Evolutionary conservation across 179 eudicot genomes (phyloP), one percentile per base, ranked within the genome.

Genomic region (Pouteria campechiana): DNA sequence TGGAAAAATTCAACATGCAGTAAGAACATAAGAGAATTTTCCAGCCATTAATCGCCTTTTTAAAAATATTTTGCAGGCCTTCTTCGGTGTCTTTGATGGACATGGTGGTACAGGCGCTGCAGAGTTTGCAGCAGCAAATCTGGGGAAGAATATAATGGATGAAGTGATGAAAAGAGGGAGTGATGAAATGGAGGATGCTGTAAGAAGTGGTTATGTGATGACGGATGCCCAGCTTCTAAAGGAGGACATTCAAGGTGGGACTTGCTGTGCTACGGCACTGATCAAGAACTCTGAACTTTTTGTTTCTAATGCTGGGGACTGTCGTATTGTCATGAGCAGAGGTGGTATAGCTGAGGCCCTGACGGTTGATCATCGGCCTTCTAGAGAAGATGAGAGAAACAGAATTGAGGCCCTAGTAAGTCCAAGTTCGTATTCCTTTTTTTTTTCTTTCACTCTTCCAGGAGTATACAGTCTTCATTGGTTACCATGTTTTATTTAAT

Each of bases 81-180:
- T 82, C 28, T 90, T 81, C 59, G 94, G 98, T 14, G 59, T 90
- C n/a, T 90, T 74, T 64, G 98, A 90, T 46, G 98, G 98, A 3
- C 96, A 90, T 43, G 95, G 98, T 35, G 98, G 98, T 13, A 55
- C 61, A 15, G 73, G 79, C 52, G 98, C 96, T 15, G 77, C 92
- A 7, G 85, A 87, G 22, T 82, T 56, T 48, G 82, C 84, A 17
- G 74, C 96, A 1, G 39, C 60, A 39, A 79, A 82, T 20, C 58
- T 90, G 24, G 58, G 65, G 7, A 90, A 73, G 62, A 87, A 90
- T 67, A 74, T 82, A 16, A 35, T 73, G 48, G 52, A 78, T 7
- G 78, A 79, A 56, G 52, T 83, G 1, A 53, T 25, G 2, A 57
- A 15, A 30, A 50, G 7, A 20, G 53, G 30, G 5, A 71, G 69